Base-by-base conservation (phyloP, 352 stramenopile genomes). In the Thalassiosira gravida region DNA sequence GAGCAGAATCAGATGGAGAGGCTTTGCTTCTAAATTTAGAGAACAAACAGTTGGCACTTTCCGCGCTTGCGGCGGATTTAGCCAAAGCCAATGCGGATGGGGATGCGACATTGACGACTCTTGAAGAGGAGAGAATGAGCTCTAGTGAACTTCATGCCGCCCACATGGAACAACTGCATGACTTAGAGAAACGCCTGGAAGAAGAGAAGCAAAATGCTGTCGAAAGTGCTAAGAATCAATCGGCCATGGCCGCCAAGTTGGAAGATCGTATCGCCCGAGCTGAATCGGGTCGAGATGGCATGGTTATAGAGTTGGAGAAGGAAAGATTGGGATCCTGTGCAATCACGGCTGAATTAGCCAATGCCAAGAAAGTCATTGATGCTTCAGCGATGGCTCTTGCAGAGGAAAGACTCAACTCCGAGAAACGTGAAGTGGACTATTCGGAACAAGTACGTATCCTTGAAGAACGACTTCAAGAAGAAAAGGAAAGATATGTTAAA, bases 211-310 rank as follows among this genome's bases (percentile, higher is more conserved):
- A 63, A 22, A 25, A 63, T 3, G 6, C 18, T 25, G 5, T 63
- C 18, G 27, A 42, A 47, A 63, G 35, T 24, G 18, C 55, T 3
- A 37, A 56, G 29, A 35, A 64, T 52, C 58, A 78, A 25, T 24
- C 20, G n/a, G 18, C 37, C 11, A 47, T 55, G 22, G 44, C 71
- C 44, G 64, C 35, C 25, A 25, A 49, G 9, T 69, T 67, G 27
- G 47, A 67, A 50, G 20, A 78, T 25, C 32, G 37, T 18, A 59
- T 55, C 14, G 2, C 69, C 20, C n/a, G 8, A 29, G 42, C 44
- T 11, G 53, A 79, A 73, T 58, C 53, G 22, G 59, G 67, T 25
- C 44, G 70, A 52, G 62, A 68, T 57, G 52, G 14, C 47, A 24
- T 27, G 22, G 53, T 16, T 68, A 55, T 68, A 58, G 44, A 76